Base-by-base conservation (phyloP, 2,329 filamentous ascomycete genomes). In the Fusarium sp. region DNA sequence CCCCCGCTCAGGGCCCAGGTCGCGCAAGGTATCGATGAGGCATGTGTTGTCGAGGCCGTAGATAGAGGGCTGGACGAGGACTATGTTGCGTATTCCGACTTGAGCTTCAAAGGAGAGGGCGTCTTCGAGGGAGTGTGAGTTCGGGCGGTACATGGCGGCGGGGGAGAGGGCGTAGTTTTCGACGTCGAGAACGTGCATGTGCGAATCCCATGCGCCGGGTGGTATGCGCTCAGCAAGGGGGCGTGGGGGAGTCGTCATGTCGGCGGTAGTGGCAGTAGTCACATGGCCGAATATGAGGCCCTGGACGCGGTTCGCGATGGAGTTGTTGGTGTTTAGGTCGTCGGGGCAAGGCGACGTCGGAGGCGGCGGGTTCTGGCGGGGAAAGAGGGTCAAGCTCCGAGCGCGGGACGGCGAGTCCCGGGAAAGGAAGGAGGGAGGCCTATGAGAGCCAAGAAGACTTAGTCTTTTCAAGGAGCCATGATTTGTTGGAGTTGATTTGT, bases 101-200 rank as follows among this genome's bases (percentile, higher is more conserved):
- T 83, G 80, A 0, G 82, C 77, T 68, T 90, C 87, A 74, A 91
- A 91, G 3, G 78, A 68, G 35, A 86, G 80, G 22, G 89, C 89
- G 35, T 91, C 84, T 9, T 83, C 76, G 8, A 91, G 80, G 3
- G 84, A 87, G 75, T 90, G 86, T 14, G 84, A 74, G 4, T 79
- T 78, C 4, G 90, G 89, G 20, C 80, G 81, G 80, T 92, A 92
- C 70, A 83, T 81, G 37, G 90, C 89, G 33, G 82, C 77, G 9
- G 83, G 69, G 29, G 84, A 81, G 10, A 91, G 78, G 1, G 88
- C 85, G 76, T 88, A 92, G 9, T 79, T 78, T 22, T 81, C 76
- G 0, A 88, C 88, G 62, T 91, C 88, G 58, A 91, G 84, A 37
- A 92, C 86, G 78, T 92, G 91, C 88, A 92, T 92, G 78, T 92